A percentile compares a stretch with the other conserved stretches of the same genome.
phyloP scores from a whole-genome alignment of 192 early-diverging fungal species.

The Coemansia guatemalensis region DNA sequence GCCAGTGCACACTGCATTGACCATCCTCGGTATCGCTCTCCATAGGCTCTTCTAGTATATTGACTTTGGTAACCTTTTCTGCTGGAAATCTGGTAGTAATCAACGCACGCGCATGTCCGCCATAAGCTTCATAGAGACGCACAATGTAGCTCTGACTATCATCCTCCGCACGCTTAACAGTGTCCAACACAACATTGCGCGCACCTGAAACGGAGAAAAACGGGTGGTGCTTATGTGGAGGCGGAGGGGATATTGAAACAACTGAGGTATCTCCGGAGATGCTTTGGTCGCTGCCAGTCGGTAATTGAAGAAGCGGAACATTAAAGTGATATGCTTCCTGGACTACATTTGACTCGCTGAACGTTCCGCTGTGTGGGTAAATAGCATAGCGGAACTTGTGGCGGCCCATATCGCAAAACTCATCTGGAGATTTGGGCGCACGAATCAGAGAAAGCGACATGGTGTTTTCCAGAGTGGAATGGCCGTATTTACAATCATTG shows the following conservation, averaged over 20 bases:
- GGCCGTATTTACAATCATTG: conserved; percentile 98
- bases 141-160: conserved; percentile 69
- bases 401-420: conserved; percentile 57
- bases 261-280: neutral
- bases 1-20: neutral
- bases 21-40: conserved; percentile 27
- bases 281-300: neutral
- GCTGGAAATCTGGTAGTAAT: conserved; percentile 28
- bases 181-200: conserved; percentile 82
- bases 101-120: conserved; percentile 58
- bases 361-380: conserved; percentile 82
- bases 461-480: conserved; percentile 73
- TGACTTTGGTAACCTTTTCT: conserved; percentile 56
- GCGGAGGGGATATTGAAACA: neutral
- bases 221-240: conserved; percentile 8
- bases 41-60: conserved; percentile 76
- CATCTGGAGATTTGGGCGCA: conserved; percentile 74
- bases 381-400: conserved; percentile 88
- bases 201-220: conserved; percentile 39
- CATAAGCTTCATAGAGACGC: conserved; percentile 88
- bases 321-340: conserved; percentile 88
- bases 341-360: conserved; percentile 84
- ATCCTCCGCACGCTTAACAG: conserved; percentile 83
- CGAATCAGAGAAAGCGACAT: conserved; percentile 84
- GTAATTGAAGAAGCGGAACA: conserved; percentile 61